These are phyloP conservation scores for Mortierella polycephala DNA, from an alignment of 371 early-diverging fungal genomes.

Conservation along the genomic window DNA sequence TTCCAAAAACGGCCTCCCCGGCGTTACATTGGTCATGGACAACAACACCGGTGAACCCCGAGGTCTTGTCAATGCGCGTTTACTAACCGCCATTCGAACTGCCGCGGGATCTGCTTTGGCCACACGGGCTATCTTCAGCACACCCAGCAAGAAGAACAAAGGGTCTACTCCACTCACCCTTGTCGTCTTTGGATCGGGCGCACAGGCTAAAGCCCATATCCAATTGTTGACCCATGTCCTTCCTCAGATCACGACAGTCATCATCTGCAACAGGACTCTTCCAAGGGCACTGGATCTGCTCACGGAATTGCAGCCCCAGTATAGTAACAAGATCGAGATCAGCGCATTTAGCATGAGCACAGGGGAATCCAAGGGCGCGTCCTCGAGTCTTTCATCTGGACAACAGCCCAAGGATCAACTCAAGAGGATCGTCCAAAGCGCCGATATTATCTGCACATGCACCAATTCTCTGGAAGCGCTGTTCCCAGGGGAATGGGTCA, in stretches of 20 bases:
- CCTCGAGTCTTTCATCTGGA: neutral
- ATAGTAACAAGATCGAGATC: slow-evolving; percentile 44
- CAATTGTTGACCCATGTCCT: slow-evolving; percentile 64
- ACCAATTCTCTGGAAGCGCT: slow-evolving; percentile 65
- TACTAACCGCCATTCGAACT: slow-evolving; percentile 68
- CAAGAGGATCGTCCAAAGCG: slow-evolving; percentile 55
- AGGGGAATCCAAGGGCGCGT: slow-evolving; percentile 22
- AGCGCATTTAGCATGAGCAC: slow-evolving; percentile 48
- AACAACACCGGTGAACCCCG: slow-evolving; percentile 61
- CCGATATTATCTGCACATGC: slow-evolving; percentile 71
- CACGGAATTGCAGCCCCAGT: slow-evolving; percentile 46
- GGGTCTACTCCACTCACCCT: slow-evolving; percentile 25
- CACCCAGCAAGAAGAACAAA: neutral
- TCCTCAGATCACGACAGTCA: slow-evolving; percentile 57
- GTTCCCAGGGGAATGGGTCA: slow-evolving; percentile 63
- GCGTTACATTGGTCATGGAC: slow-evolving; percentile 64
- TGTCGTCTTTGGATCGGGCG: slow-evolving; percentile 71
- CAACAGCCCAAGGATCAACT: slow-evolving; percentile 16
- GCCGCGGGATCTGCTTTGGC: slow-evolving; percentile 73
- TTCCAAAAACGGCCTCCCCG: slow-evolving; percentile 63
- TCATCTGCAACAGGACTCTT: slow-evolving; percentile 65
- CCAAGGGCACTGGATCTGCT: slow-evolving; percentile 58
- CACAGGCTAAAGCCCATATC: slow-evolving; percentile 68
- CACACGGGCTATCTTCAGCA: slow-evolving; percentile 47
- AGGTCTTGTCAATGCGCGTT: slow-evolving; percentile 67